Conservation (phyloP, 768 basidiomycete genomes). For the Inosperma sp. region DNA sequence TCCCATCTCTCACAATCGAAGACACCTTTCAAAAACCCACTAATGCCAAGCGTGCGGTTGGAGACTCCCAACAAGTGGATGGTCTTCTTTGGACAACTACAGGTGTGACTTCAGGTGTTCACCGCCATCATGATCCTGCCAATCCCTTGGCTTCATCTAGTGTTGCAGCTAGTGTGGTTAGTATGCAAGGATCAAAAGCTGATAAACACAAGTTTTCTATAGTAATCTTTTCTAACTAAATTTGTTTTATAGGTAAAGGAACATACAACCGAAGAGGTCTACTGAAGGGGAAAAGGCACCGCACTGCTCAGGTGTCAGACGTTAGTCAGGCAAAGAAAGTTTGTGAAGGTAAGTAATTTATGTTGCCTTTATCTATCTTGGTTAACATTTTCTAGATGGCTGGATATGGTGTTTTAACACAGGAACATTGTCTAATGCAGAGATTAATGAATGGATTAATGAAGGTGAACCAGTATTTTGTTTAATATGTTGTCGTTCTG, state of each 20-base stretch:
- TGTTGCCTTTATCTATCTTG: not conserved
- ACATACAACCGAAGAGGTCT: not conserved
- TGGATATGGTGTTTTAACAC: not conserved
- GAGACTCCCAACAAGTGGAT: not conserved
- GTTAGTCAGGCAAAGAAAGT: not conserved
- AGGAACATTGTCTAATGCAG: not conserved
- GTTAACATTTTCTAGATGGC: not conserved
- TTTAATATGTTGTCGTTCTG: not conserved
- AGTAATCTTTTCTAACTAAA: not conserved
- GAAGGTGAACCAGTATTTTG: not conserved
- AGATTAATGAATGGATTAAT: constrained; percentile 2
- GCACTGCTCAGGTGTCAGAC: not conserved
- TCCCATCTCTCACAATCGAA: not conserved
- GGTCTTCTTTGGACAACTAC: constrained; percentile 3
- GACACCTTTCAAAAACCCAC: constrained; percentile 1
- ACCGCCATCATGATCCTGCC: not conserved
- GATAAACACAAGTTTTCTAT: not conserved
- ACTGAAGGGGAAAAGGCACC: not conserved
- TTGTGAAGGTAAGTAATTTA: not conserved
- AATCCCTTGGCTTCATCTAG: not conserved
- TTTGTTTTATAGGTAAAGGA: not conserved
- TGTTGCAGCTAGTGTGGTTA: not conserved
- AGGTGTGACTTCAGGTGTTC: not conserved
- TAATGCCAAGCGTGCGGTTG: not conserved
- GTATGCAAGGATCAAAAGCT: constrained; percentile 1